Base-by-base conservation (phyloP, 2,329 filamentous ascomycete species). In the Talaromyces sp. region DNA sequence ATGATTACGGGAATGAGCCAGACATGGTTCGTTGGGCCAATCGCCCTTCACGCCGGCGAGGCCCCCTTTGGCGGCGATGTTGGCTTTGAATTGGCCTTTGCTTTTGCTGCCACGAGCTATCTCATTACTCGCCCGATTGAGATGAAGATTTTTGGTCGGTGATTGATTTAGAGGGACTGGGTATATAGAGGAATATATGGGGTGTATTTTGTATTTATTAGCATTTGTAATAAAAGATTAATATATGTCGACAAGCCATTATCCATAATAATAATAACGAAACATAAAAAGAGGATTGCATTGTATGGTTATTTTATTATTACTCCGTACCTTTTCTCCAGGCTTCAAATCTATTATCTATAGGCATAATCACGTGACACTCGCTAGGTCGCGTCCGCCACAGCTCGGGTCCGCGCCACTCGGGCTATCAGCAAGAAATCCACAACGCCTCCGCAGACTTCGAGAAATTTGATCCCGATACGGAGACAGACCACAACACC, bases 1-100 rank as follows among this genome's bases (percentile, higher is more conserved):
- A 87, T 89, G 68, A 81, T 89, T 2, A 78, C 85, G 7, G 89
- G 89, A 5, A 91, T 91, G 87, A 83, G 83, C 18, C 89, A 92
- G 73, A 73, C 79, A 0, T 92, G 88, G 87, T 89, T 79, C 66
- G 83, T 84, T 0, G 89, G 89, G 0, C 88, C 88, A 0, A 85
- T 91, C 64, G 88, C 87, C 0, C 78, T 81, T 62, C 76, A 84
- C 33, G 86, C 87, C 59, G 82, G 85, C 47, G 72, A 74, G 33
- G 73, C 78, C 4, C 68, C 68, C 1, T 76, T 62, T 63, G 78
- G 78, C 51, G 85, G 84, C 30, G 86, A 88, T 73, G 74, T 87
- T 50, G 86, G 85, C 4, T 86, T 90, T 65, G 88, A 90, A 71
- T 72, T 90, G 55, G 88, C 81, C 0, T 90, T 90, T 70, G 80